Conservation (phyloP, 2,329 filamentous ascomycete species). For the Phoma sp. region DNA sequence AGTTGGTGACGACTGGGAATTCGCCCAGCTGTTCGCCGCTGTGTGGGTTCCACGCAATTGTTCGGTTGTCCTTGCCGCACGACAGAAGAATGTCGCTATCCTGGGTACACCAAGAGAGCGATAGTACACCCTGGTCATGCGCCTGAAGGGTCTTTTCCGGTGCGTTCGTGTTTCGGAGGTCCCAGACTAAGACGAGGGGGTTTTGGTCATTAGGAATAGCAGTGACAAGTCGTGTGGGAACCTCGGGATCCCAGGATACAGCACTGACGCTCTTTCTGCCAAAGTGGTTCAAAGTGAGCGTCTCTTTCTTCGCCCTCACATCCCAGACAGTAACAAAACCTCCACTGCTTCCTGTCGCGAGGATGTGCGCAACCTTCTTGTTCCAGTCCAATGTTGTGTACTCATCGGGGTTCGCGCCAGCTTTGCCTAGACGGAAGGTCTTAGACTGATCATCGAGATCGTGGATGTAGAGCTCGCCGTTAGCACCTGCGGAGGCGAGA, state of each 20-base stretch:
- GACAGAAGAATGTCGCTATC: slow-evolving; percentile 89
- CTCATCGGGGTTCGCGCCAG: slow-evolving; percentile 88
- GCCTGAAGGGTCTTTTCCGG: slow-evolving; percentile 86
- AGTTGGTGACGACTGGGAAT: slow-evolving; percentile 97
- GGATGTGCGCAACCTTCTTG: slow-evolving; percentile 93
- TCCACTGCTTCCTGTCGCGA: slow-evolving; percentile 90
- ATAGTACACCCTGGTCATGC: slow-evolving; percentile 93
- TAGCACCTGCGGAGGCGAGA: slow-evolving; percentile 88
- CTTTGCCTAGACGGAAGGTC: slow-evolving; percentile 86
- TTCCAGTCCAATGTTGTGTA: slow-evolving; percentile 99
- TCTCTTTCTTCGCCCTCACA: slow-evolving; percentile 96
- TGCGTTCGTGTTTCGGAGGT: slow-evolving; percentile 92
- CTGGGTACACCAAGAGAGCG: slow-evolving; percentile 92
- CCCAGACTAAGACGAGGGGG: slow-evolving; percentile 90
- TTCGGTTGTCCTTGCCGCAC: slow-evolving; percentile 95
- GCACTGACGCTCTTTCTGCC: slow-evolving; percentile 93
- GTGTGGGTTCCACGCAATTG: slow-evolving; percentile 94
- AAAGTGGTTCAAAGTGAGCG: slow-evolving; percentile 85
- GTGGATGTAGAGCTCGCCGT: slow-evolving; percentile 95
- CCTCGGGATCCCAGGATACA: slow-evolving; percentile 96
- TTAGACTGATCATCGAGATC: slow-evolving; percentile 89
- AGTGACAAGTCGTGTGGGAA: slow-evolving; percentile 89
- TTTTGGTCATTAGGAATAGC: slow-evolving; percentile 88
- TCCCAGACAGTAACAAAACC: slow-evolving; percentile 99
- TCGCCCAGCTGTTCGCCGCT: slow-evolving; percentile 88